A percentile compares a stretch with the other conserved stretches of the same genome.
phyloP scores from a whole-genome alignment of 1,139 yeast species.

The Yarrowia galli region DNA sequence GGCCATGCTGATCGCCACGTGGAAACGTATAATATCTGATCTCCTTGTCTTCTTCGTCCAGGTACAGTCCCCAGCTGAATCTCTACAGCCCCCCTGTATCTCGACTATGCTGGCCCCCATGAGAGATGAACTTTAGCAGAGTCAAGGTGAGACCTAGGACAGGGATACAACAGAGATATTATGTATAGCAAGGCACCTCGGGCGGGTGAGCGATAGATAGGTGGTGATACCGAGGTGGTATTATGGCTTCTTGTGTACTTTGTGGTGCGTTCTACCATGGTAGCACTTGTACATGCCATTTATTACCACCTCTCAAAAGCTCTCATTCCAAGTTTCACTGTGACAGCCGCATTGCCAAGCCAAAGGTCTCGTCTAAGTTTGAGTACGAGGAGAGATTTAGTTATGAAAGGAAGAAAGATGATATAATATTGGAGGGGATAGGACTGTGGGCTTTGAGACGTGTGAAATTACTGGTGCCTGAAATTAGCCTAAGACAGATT shows the following conservation, averaged over 20 bases:
- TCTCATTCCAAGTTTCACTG: too few relatives aligned
- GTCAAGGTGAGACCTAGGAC: neutral
- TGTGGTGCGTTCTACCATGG: too few relatives aligned
- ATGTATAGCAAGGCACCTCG: too few relatives aligned
- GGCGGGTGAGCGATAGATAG: too few relatives aligned
- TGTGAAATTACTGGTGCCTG: neutral
- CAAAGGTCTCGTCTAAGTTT: conserved; percentile 9
- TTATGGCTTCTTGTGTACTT: too few relatives aligned
- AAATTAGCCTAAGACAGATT: conserved; percentile 1
- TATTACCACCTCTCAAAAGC: too few relatives aligned
- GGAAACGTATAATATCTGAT: conserved; percentile 17
- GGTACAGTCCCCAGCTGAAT: neutral
- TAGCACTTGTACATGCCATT: too few relatives aligned
- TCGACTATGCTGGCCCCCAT: neutral
- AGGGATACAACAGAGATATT: neutral
- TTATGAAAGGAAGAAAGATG: neutral
- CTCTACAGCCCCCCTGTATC: conserved; percentile 11
- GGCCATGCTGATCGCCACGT: conserved; percentile 17
- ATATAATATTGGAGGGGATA: too few relatives aligned
- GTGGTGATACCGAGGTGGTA: too few relatives aligned
- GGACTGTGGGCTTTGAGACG: neutral
- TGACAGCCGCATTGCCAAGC: conserved; percentile 2
- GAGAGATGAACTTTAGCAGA: neutral
- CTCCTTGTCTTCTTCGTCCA: neutral
- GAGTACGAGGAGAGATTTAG: conserved; percentile 12